Base-by-base conservation (phyloP, 2,329 filamentous ascomycete genomes). In the Xylariaceae sp. region DNA sequence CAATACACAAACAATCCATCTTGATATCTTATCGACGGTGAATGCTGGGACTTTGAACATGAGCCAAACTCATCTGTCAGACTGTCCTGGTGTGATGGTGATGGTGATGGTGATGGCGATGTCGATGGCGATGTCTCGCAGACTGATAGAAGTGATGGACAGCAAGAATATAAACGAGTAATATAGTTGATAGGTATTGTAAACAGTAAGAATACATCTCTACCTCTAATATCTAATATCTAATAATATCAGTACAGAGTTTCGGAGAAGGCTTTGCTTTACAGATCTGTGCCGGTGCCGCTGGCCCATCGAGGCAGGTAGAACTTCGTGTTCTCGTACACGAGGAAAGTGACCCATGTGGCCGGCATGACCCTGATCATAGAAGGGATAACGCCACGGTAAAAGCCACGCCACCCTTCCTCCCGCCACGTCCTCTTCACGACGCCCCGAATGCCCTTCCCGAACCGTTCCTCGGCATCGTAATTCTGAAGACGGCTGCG, bases 291-390 rank as follows among this genome's bases (percentile, higher is more conserved):
- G 37, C 30, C 51, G 35, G 43, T 11, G 46, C 49, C 34, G 39
- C 49, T 53, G 12, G 51, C 53, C 76, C 72, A 75, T 45, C 65
- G 65, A 29, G 81, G 76, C 37, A 95, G 69, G 68, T 89, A 86
- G 62, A 81, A 84, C 73, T 87, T 91, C 56, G 87, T 86, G 71
- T 97, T 97, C 76, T 99, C 94, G 72, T 97, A 97, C 29, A 97
- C 91, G 64, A 99, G 72, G 69, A 99, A 97, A 1, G 92, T 97
- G 51, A 96, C 89, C 82, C 94, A 95, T 3, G 94, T 97, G 34
- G 91, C 91, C 3, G 94, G 94, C 71, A 99, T 77, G 31, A 97
- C 94, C 58, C 94, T 82, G 50, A 96, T 76, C n/a, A 96, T 80
- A 62, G 92, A 95, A 0, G 92, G 91, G 41, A 89, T 84, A 54